Percentiles rank a stretch among this genome's conserved stretches.
Evolutionary conservation across 208 protist genomes (phyloP).

Genomic region (Trypanosoma platydactyli): DNA sequence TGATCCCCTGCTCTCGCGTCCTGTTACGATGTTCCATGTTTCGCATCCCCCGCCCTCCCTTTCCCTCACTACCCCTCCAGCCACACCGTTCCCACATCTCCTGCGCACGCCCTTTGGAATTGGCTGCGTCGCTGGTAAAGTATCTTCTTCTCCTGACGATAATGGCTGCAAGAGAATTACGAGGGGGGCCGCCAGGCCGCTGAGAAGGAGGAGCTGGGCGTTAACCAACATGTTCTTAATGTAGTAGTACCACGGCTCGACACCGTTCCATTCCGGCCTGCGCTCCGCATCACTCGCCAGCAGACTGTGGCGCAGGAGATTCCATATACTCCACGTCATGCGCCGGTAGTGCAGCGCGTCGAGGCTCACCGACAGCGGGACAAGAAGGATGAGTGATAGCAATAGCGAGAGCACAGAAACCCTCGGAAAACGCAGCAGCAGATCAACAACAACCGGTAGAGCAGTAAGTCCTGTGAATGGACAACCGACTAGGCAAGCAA

Average conservation of each 20-base stretch:
- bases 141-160: not conserved
- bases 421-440: conserved; percentile 49
- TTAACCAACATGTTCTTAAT: conserved; percentile 93
- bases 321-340: conserved; percentile 39
- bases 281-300: conserved; percentile 22
- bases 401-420: conserved; percentile 27
- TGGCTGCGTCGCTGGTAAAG: not conserved
- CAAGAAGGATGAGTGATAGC: conserved; percentile 28
- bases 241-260: conserved; percentile 93
- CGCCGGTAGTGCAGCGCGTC: conserved; percentile 54
- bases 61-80: not conserved
- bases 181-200: conserved; percentile 44
- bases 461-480: conserved; percentile 88
- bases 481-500: conserved; percentile 80
- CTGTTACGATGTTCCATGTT: too few species aligned
- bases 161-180: conserved; percentile 33
- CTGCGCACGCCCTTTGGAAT: not conserved
- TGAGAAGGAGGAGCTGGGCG: conserved; percentile 90
- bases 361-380: conserved; percentile 25
- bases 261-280: conserved; percentile 90
- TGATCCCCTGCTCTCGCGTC: not conserved
- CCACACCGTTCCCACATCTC: not conserved
- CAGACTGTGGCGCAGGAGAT: conserved; percentile 67
- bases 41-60: too few species aligned
- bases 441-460: conserved; percentile 77